Evolutionary conservation across 768 basidiomycete species (phyloP), one percentile per base, ranked within the genome.

Genomic region (Kwoniella newhampshirensis): DNA sequence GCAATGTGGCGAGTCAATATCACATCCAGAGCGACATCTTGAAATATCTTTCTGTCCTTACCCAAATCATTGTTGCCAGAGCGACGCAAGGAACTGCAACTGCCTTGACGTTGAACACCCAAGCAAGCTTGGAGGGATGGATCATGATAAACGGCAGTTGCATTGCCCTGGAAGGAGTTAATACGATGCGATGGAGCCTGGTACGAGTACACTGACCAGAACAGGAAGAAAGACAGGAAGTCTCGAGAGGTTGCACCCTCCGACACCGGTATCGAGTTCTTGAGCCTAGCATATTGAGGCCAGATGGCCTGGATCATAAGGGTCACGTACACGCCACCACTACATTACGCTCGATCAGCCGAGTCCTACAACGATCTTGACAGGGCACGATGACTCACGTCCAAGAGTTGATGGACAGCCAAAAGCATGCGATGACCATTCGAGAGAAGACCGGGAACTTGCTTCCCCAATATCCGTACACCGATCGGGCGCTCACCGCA

Each of bases 251-350:
- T 68, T 46, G 75, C 63, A 12, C 73, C 73, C 21, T 66, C 61
- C 27, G 41, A 40, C 12, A 51, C 50, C 0, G 74, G 66, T 4
- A 73, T 52, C 0, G 53, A 23, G 63, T 77, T 75, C 13, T 59
- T 47, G 27, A 70, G 46, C 8, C 27, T 48, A 9, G 48, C 51
- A 45, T 67, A 67, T 1, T 60, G 61, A 0, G 75, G 75, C 75
- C 75, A 77, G 56, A 77, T 77, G 8, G 75, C 67, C 26, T 67
- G 59, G 20, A 75, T 66, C 71, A 75, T 74, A 54, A 72, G 61
- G 55, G 65, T 52, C 54, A 75, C 54, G 52, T 66, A 77, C 59
- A 69, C 63, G 26, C 70, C 68, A 4, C 35, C 51, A 15, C 50
- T 59, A 55, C n/a, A n/a, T n/a, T n/a, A n/a, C n/a, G n/a, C n/a